Conservation (phyloP, 148 eudicot species). For the Rhododendron kiyosumense region DNA sequence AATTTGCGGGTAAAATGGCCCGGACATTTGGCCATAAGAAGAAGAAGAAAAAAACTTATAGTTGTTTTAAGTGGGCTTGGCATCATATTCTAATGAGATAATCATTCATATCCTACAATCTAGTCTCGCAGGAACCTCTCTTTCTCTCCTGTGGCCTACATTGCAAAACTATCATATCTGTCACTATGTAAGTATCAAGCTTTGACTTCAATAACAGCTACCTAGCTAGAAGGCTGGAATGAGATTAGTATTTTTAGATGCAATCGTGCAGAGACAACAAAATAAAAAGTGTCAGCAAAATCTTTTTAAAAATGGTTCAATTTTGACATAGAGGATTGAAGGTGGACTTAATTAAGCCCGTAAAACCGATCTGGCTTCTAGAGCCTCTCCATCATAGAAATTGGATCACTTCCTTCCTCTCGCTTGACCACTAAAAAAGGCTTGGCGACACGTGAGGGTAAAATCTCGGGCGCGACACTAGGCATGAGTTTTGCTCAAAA, state of each 20-base stretch:
- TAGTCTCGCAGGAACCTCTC: neutral
- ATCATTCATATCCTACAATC: neutral
- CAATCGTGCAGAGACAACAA: neutral
- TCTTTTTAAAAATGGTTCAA: neutral
- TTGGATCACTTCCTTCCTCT: no score
- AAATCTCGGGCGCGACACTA: no score
- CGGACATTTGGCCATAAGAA: neutral
- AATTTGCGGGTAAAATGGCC: neutral
- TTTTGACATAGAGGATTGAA: neutral
- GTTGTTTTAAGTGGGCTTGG: slow-evolving; percentile 3
- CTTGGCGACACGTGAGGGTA: no score
- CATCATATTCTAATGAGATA: neutral
- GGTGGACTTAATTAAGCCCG: neutral
- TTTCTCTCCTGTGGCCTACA: neutral
- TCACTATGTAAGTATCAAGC: neutral
- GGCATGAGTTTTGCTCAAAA: neutral
- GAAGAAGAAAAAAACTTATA: neutral
- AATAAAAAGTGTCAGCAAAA: neutral
- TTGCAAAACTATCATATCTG: neutral
- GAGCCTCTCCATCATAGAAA: no score
- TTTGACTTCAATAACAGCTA: neutral
- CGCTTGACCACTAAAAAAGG: no score
- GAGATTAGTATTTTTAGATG: neutral
- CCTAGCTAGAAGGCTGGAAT: neutral
- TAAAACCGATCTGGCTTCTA: no score